A percentile compares a stretch with the other conserved stretches of the same genome.
Evolutionary conservation across 2,329 filamentous ascomycete genomes (phyloP).

Genomic region (Fusarium sp.): DNA sequence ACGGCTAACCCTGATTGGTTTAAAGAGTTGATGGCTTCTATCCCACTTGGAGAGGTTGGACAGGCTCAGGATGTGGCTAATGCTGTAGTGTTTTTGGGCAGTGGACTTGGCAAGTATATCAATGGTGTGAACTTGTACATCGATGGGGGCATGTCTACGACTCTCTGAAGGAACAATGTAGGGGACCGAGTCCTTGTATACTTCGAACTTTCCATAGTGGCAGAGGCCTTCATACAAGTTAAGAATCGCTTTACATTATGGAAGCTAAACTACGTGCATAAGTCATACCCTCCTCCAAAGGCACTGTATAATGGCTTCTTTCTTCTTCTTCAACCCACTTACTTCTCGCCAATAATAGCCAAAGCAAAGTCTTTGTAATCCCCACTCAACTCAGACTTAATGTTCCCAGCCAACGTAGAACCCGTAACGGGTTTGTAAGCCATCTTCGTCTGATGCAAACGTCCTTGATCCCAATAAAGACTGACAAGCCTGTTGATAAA

Average conservation of each 20-base stretch:
- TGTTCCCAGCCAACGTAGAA: constrained; percentile 57
- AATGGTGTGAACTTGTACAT: constrained; percentile 40
- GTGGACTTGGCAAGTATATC: constrained; percentile 38
- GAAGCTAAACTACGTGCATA: too few species aligned
- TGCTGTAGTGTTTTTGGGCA: constrained; percentile 43
- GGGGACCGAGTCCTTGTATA: neutral
- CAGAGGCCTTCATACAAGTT: neutral
- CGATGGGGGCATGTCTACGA: constrained; percentile 38
- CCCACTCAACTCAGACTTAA: constrained; percentile 47
- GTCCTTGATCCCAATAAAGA: constrained; percentile 50
- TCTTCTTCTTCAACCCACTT: neutral
- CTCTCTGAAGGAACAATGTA: neutral
- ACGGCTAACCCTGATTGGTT: constrained; percentile 20
- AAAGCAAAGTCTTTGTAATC: constrained; percentile 49
- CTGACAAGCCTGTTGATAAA: constrained; percentile 51
- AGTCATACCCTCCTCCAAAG: too few species aligned
- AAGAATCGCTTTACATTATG: too few species aligned
- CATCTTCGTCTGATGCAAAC: constrained; percentile 60
- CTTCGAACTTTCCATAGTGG: too few species aligned
- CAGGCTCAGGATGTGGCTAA: constrained; percentile 42
- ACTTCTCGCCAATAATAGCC: constrained; percentile 48
- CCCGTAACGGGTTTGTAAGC: constrained; percentile 70
- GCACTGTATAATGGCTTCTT: too few species aligned
- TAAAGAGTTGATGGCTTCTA: constrained; percentile 2
- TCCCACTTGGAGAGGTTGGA: constrained; percentile 36